Percentiles rank a stretch among this genome's conserved stretches.
Conservation (phyloP, 169 alveolate genomes). For the Babesia bigemina region DNA sequence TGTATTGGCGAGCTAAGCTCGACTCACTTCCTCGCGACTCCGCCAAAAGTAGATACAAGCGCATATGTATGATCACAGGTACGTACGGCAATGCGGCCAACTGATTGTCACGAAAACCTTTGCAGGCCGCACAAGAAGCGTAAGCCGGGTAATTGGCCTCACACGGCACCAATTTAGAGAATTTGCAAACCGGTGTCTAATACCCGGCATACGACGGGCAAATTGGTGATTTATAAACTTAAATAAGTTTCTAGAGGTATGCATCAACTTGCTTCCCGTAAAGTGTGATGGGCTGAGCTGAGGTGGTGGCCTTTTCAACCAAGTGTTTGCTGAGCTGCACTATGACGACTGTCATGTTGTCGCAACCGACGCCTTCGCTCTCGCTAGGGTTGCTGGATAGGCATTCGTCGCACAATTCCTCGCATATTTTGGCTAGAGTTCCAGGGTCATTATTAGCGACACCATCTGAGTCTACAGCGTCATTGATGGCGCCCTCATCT, state of each 20-base stretch:
- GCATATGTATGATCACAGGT: conserved; percentile 77
- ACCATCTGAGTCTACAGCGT: conserved; percentile 15
- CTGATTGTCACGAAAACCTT: neutral
- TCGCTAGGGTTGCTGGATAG: conserved; percentile 84
- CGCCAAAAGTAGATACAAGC: conserved; percentile 61
- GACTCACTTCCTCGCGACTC: conserved; percentile 76
- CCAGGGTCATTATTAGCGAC: conserved; percentile 30
- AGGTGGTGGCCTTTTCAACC: conserved; percentile 10
- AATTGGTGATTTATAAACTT: conserved; percentile 67
- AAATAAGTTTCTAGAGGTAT: conserved; percentile 20
- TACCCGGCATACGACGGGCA: conserved; percentile 77
- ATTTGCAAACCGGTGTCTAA: conserved; percentile 65
- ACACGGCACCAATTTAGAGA: conserved; percentile 75
- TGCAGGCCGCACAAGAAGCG: conserved; percentile 75
- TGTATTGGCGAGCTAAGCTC: conserved; percentile 74
- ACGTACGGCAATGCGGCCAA: neutral
- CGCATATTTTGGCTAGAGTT: conserved; percentile 80
- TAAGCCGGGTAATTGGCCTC: conserved; percentile 69
- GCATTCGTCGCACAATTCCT: conserved; percentile 87
- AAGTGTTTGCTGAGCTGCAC: conserved; percentile 64
- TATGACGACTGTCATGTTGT: conserved; percentile 91
- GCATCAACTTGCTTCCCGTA: conserved; percentile 46
- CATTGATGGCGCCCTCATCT: conserved; percentile 19
- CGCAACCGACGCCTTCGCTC: conserved; percentile 92
- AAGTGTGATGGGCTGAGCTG: conserved; percentile 34